Percentiles rank a stretch among this genome's conserved stretches.
These are phyloP conservation scores for Podila minutissima DNA, from an alignment of 192 early-diverging fungal species.

Conservation along the genomic window DNA sequence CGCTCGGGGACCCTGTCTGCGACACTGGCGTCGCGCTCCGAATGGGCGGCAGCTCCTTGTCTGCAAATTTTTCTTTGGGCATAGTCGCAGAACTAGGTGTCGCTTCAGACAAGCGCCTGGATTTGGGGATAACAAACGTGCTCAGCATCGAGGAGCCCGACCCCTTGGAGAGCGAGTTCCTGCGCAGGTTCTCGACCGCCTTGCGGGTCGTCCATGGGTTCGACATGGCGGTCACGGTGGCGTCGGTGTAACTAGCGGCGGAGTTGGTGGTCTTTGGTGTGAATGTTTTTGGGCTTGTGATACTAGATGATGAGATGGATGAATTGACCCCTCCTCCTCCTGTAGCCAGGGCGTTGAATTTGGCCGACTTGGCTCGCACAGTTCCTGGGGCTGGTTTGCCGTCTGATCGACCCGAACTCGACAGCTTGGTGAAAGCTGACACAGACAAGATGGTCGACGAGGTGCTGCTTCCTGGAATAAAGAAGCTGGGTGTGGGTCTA, in stretches of 20 bases:
- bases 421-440: not conserved
- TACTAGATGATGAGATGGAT: not conserved
- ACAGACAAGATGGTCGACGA: not conserved
- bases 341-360: slow-evolving; percentile 18
- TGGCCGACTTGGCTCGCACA: slow-evolving; percentile 29
- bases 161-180: slow-evolving; percentile 13
- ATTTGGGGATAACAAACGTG: not conserved
- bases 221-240: slow-evolving; percentile 7
- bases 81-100: not conserved
- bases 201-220: slow-evolving; percentile 37
- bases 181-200: slow-evolving; percentile 7
- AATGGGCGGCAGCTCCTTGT: slow-evolving; percentile 42
- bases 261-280: slow-evolving; percentile 7
- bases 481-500: not conserved
- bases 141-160: not conserved
- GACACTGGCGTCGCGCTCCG: slow-evolving; percentile 1
- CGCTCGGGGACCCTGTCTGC: not conserved
- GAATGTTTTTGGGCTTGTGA: not conserved
- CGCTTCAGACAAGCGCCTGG: not conserved
- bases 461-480: not conserved
- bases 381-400: slow-evolving; percentile 15
- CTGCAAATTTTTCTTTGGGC: not conserved
- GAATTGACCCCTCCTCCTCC: not conserved
- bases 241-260: not conserved
- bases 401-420: not conserved